Base-by-base conservation (phyloP, 2,329 filamentous ascomycete species). In the Dactylellina haptotyla region DNA sequence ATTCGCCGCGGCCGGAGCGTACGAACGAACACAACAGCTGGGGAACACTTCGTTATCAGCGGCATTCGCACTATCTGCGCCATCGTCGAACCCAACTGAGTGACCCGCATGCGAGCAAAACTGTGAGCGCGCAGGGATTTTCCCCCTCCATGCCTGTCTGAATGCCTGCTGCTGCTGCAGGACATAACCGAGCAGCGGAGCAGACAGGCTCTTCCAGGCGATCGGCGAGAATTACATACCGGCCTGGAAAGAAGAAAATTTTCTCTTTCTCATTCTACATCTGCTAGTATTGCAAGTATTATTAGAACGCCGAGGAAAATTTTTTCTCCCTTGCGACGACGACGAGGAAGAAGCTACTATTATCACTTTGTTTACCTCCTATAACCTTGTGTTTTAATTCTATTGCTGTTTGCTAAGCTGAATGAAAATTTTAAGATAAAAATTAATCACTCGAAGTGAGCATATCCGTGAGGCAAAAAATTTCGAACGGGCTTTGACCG, bases 131-230 rank as follows among this genome's bases (percentile, higher is more conserved):
- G 37, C 37, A 41, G 37, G 37, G 37, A 41, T 41, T 12, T 46
- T 20, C n/a, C 18, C 43, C 14, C 14, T 5, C 32, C 5, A 6
- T 34, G 32, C 32, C 5, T 34, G 32, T 34, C 32, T 14, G 32
- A 14, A 14, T 34, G 14, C 32, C 5, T 34, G 32, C 14, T n/a
- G n/a, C n/a, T n/a, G n/a, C n/a, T n/a, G 63, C 63, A 67, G 63
- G 53, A 67, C 63, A 67, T 67, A 67, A 59, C 63, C 63, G 63
- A 67, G 63, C 53, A 39, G 32, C 58, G 26, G 32, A 43, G 51
- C 23, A 34, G 43, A 39, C 43, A 30, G 39, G 41, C 48, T 43
- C 32, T 14, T 23, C 20, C 53, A 48, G 45, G 53, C 45, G 39
- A 57, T 66, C 62, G 32, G 45, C 45, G 63, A 53, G 51, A 25